Base-by-base conservation (phyloP, 257 asterid genomes). In the Phtheirospermum japonicum region DNA sequence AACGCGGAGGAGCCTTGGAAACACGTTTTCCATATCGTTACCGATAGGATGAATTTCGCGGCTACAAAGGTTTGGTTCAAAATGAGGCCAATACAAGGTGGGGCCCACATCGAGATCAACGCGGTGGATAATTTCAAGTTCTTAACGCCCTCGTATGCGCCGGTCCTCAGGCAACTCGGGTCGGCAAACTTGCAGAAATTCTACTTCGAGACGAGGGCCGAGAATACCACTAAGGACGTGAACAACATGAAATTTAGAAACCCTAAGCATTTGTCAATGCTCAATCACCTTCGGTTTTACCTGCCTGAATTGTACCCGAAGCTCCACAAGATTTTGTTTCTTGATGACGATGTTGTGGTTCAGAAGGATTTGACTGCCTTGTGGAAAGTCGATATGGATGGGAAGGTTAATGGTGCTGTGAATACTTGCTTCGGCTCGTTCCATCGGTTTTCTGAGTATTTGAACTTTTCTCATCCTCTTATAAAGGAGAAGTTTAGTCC, bases 11-110 rank as follows among this genome's bases (percentile, higher is more conserved):
- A 85, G 71, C 94, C 94, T 4, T 82, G 87, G 94, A 85, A 80
- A 71, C 94, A 85, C 49, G 88, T 85, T 16, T 83, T 85, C 75
- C 90, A 83, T 57, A 51, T 83, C 34, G 90, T 85, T 57, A 77
- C 88, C 0, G 90, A 85, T 65, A 80, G 82, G 82, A 83, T 82
- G 89, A 85, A 80, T 52, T 70, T 80, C 51, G 85, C 85, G 31
- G 90, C 94, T 0, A 83, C 85, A 66, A 85, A 85, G 74, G 94
- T 85, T 68, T 85, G 89, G 88, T 85, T 85, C 72, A 85, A 80
- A 82, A 85, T 85, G 89, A 73, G 85, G 67, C 94, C 94, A 23
- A 71, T 82, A 62, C 80, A 62, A 62, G 73, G 80, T 30, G 85
- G 85, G 17, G 87, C 88, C 34, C 84, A 83, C 56, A 74, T 83